A percentile compares a stretch with the other conserved stretches of the same genome.
phyloP scores from a whole-genome alignment of 352 stramenopile genomes.

The Sclerospora graminicola region DNA sequence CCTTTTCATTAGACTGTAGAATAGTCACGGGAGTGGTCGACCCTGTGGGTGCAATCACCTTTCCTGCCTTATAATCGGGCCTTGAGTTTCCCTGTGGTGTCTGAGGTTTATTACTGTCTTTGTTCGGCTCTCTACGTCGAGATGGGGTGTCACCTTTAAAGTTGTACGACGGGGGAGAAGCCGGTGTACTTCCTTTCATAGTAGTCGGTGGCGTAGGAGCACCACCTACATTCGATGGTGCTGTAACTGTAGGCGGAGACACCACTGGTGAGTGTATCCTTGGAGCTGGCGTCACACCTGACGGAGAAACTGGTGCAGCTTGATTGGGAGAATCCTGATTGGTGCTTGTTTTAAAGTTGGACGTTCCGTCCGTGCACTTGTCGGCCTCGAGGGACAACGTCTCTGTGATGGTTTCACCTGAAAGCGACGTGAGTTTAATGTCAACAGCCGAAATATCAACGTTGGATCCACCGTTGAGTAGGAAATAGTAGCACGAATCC shows the following conservation, averaged over 20 bases:
- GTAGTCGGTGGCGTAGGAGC: background rate
- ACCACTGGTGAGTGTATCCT: background rate
- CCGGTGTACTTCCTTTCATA: background rate
- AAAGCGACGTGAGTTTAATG: slow-evolving; percentile 40
- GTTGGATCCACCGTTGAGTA: slow-evolving; percentile 25
- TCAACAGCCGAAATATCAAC: slow-evolving; percentile 25
- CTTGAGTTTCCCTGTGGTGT: too few relatives aligned
- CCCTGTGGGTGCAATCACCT: slow-evolving; percentile 8
- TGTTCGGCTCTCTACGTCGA: background rate
- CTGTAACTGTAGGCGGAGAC: background rate
- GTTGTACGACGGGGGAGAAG: slow-evolving; percentile 1
- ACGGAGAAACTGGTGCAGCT: slow-evolving; percentile 4
- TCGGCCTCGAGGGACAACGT: slow-evolving; percentile 33
- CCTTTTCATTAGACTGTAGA: slow-evolving; percentile 19
- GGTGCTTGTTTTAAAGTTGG: slow-evolving; percentile 13
- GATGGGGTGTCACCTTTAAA: background rate
- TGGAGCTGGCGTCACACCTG: slow-evolving; percentile 1
- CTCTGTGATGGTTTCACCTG: slow-evolving; percentile 39
- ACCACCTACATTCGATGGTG: background rate
- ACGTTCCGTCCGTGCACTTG: slow-evolving; percentile 27
- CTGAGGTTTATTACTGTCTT: too few relatives aligned
- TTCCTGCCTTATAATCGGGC: slow-evolving; percentile 10
- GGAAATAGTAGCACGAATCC: slow-evolving; percentile 55
- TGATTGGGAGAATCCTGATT: slow-evolving; percentile 11
- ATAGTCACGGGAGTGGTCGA: slow-evolving; percentile 18